These are phyloP conservation scores for Exophiala sideris DNA, from an alignment of 2,329 filamentous ascomycete genomes.

Conservation along the genomic window DNA sequence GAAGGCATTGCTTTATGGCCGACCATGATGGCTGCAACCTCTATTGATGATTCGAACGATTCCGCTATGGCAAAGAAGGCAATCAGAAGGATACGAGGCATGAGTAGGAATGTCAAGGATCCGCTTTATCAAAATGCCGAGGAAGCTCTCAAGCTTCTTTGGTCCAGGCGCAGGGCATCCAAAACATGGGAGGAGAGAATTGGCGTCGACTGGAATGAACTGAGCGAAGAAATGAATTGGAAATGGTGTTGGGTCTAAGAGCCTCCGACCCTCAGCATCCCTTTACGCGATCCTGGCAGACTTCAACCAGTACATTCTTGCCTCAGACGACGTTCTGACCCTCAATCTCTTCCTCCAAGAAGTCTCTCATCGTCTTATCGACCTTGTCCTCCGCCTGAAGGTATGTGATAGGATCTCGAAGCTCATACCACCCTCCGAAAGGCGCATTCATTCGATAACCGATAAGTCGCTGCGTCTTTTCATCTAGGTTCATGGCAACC, in stretches of 20 bases:
- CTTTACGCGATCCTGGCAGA: background rate
- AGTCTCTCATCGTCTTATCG: background rate
- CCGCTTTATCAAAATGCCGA: background rate
- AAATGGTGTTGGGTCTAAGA: background rate
- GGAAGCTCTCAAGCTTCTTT: background rate
- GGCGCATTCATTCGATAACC: slow-evolving; percentile 24
- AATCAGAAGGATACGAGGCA: background rate
- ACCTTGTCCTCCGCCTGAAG: background rate
- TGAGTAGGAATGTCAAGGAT: background rate
- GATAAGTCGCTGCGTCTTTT: slow-evolving; percentile 21
- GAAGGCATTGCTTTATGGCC: background rate
- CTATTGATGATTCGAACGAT: background rate
- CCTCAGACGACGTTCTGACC: too few relatives aligned
- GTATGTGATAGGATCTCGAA: background rate
- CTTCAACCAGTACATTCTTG: background rate
- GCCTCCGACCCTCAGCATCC: too few relatives aligned
- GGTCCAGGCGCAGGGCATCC: background rate
- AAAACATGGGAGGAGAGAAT: background rate
- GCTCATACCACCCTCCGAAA: slow-evolving; percentile 9
- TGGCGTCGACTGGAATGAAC: background rate
- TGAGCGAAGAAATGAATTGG: background rate
- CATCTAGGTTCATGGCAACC: slow-evolving; percentile 13
- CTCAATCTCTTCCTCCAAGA: background rate
- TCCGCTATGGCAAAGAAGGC: background rate
- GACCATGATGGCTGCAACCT: background rate